Base-by-base conservation (phyloP, 768 basidiomycete genomes). In the Mycena galopus region DNA sequence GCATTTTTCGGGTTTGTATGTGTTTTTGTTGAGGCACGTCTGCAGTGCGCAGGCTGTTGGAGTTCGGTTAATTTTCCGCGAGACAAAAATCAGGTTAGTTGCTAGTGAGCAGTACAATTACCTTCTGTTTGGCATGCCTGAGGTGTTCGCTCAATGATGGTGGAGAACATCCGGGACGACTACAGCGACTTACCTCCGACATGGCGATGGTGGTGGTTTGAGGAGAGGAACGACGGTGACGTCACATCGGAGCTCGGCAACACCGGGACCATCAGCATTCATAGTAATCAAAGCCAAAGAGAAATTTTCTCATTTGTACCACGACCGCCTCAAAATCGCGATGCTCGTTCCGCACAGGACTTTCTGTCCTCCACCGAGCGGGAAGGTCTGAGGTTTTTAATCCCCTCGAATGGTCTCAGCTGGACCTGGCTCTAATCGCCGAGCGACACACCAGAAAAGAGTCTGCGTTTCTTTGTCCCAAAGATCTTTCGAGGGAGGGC, bases 1-100 rank as follows among this genome's bases (percentile, higher is more conserved):
- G 76, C 93, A 94, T 72, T 86, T 89, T 23, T 92, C 91, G 0
- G 91, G 92, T 3, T 73, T 75, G 76, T 92, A 93, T 0, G 90
- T 92, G 78, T 93, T 87, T 71, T 86, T 89, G 63, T 85, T 86
- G 33, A 94, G 83, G 77, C 93, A 94, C 1, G 82, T 67, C 53
- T 93, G 93, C 4, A 94, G 82, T 25, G 83, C 79, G 76, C 93
- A 94, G 0, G 93, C 93, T 94, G 75, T 19, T 4, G 16, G 29
- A 21, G 23, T 39, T 47, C 9, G 10, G 23, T 37, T 19, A 29
- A 39, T 56, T 35, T 47, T 21, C 44, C 44, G 44, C 21, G 4
- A n/a, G 33, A 14, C 57, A 30, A 29, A 19, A 30, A 30, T 17
- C n/a, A n/a, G 47, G 11, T 8, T 29, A 16, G 29, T 17, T 61